Evolutionary conservation across 208 protist genomes (phyloP).

Genomic region (Leishmania mexicana): DNA sequence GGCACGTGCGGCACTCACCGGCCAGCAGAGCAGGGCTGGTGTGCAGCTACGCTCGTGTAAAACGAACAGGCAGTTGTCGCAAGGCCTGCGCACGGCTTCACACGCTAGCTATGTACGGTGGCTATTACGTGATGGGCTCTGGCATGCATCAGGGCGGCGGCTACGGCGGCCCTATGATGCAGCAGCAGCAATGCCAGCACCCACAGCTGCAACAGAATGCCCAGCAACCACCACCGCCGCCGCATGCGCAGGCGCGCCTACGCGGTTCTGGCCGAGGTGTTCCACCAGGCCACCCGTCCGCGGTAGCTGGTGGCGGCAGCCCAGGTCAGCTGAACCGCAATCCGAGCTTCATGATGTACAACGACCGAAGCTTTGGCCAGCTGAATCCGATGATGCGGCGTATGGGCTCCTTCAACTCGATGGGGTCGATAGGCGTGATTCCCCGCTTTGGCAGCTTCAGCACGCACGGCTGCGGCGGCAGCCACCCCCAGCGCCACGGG

Average conservation of each 20-base stretch:
- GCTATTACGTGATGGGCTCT: slow-evolving; percentile 30
- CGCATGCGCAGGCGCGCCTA: neutral
- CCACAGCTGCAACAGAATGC: slow-evolving; percentile 7
- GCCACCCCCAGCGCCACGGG: neutral
- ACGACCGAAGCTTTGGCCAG: slow-evolving; percentile 19
- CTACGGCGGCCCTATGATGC: slow-evolving; percentile 21
- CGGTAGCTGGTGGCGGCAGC: neutral
- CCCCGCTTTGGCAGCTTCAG: slow-evolving; percentile 18
- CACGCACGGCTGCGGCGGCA: neutral
- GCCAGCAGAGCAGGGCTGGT: neutral
- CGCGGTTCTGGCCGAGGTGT: neutral
- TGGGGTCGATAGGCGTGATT: slow-evolving; percentile 5
- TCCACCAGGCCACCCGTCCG: neutral
- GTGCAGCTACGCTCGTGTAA: neutral
- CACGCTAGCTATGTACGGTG: slow-evolving; percentile 28
- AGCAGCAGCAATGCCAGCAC: slow-evolving; percentile 8
- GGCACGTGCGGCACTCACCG: neutral
- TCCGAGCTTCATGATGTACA: slow-evolving; percentile 32
- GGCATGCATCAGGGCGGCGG: slow-evolving; percentile 24
- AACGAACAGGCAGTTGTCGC: neutral
- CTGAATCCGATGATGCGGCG: slow-evolving; percentile 10
- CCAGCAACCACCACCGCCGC: neutral
- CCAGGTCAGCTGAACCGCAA: slow-evolving; percentile 11
- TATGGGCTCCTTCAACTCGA: slow-evolving; percentile 14
- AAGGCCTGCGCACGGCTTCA: neutral